These are phyloP conservation scores for Naganishia onofrii DNA, from an alignment of 768 basidiomycete genomes.

Conservation along the genomic window DNA sequence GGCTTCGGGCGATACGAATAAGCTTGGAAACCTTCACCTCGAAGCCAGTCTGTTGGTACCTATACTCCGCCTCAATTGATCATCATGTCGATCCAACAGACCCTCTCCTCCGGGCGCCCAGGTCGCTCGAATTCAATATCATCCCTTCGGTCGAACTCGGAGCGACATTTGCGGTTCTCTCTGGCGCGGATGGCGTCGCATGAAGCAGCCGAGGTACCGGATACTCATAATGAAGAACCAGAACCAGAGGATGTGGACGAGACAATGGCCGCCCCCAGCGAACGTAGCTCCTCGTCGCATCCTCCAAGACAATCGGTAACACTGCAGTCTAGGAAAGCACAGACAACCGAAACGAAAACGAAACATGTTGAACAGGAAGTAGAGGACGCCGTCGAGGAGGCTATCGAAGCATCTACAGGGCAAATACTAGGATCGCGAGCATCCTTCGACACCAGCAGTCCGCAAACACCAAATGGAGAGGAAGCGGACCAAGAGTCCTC, in stretches of 20 bases:
- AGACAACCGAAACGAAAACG: neutral
- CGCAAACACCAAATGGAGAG: neutral
- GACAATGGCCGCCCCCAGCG: neutral
- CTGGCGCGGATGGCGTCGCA: constrained; percentile 16
- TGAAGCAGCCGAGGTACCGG: constrained; percentile 19
- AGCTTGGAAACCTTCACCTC: neutral
- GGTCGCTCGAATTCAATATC: constrained; percentile 13
- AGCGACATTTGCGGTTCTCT: constrained; percentile 17
- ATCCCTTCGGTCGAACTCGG: constrained; percentile 15
- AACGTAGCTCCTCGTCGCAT: neutral
- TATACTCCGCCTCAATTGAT: no score
- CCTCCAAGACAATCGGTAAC: neutral
- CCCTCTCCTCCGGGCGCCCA: neutral
- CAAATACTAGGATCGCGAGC: neutral
- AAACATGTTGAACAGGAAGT: constrained; percentile 4
- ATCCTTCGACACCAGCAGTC: neutral
- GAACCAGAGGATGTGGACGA: constrained; percentile 18
- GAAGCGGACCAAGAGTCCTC: neutral
- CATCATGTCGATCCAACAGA: constrained; percentile 10
- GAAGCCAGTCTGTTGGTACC: neutral
- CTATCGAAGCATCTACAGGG: constrained; percentile 2
- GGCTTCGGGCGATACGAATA: neutral
- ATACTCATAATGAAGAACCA: constrained; percentile 15
- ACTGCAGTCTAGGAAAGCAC: neutral
- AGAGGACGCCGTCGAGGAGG: constrained; percentile 17